Conservation (phyloP, 331 rosid genomes). For the Arachis monticola region DNA sequence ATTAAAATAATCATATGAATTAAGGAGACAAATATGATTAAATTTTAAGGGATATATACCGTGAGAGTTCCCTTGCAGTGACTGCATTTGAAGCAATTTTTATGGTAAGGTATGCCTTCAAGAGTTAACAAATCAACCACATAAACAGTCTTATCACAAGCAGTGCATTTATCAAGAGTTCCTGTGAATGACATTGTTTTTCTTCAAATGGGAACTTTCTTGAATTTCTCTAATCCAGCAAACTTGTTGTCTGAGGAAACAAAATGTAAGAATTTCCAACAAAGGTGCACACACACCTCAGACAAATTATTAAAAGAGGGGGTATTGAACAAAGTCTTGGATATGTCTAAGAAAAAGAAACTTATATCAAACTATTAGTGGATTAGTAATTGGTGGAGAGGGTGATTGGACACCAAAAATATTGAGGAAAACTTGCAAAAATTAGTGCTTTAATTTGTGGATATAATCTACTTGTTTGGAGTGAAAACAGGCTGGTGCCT, state of each 20-base stretch:
- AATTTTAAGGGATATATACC: conserved; percentile 42
- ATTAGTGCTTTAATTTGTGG: conserved; percentile 50
- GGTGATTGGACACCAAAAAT: conserved; percentile 45
- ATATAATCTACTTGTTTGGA: conserved; percentile 46
- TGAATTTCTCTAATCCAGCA: conserved; percentile 25
- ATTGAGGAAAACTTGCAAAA: conserved; percentile 49
- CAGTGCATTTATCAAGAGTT: conserved; percentile 94
- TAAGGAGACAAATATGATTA: background rate
- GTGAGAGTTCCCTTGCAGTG: conserved; percentile 95
- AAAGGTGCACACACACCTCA: conserved; percentile 51
- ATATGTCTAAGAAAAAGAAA: conserved; percentile 37
- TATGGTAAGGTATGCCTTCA: conserved; percentile 86
- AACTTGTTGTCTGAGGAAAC: conserved; percentile 54
- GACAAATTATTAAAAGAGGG: conserved; percentile 42
- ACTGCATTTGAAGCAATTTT: conserved; percentile 92
- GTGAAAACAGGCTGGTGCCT: conserved; percentile 54
- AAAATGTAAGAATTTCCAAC: conserved; percentile 28
- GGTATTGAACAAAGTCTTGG: conserved; percentile 56
- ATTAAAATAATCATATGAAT: background rate
- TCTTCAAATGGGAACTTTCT: conserved; percentile 1
- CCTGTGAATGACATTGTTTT: conserved; percentile 88
- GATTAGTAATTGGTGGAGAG: conserved; percentile 46
- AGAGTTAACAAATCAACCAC: conserved; percentile 91
- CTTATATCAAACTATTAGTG: conserved; percentile 51
- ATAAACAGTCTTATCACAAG: conserved; percentile 93